Evolutionary conservation across 129 eudicot species (phyloP).

Genomic region (Logfia minima): DNA sequence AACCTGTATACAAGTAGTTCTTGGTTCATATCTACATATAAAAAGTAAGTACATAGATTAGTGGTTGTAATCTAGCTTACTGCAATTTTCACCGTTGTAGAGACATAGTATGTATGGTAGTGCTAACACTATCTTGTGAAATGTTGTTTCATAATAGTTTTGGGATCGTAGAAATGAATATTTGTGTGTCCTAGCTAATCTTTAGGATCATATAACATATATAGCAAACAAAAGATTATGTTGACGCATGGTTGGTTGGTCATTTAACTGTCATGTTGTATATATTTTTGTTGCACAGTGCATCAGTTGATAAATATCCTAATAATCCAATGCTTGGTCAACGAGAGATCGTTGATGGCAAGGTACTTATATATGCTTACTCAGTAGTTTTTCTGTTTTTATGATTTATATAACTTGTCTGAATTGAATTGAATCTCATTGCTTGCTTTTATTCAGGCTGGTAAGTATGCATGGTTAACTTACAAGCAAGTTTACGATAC

Average conservation of each 20-base stretch:
- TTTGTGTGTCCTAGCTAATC: too few relatives aligned
- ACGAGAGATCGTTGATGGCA: slow-evolving; percentile 61
- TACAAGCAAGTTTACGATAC: slow-evolving; percentile 51
- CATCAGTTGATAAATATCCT: slow-evolving; percentile 70
- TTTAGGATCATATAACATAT: not conserved
- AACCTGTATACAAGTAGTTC: too few relatives aligned
- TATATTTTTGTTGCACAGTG: slow-evolving; percentile 34
- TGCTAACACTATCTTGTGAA: too few relatives aligned
- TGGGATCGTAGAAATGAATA: too few relatives aligned
- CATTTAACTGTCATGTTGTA: not conserved
- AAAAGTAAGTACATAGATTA: too few relatives aligned
- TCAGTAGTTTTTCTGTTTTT: not conserved
- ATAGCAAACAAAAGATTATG: not conserved
- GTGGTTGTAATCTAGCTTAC: too few relatives aligned
- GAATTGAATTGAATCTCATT: not conserved
- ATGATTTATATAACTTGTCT: not conserved
- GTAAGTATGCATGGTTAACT: slow-evolving; percentile 60
- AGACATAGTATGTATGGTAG: too few relatives aligned
- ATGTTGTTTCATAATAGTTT: too few relatives aligned
- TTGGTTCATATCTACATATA: too few relatives aligned
- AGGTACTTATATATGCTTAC: slow-evolving; percentile 40
- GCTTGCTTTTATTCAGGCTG: slow-evolving; percentile 46
- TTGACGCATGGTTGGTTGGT: not conserved
- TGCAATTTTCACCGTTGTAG: too few relatives aligned
- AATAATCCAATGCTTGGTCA: slow-evolving; percentile 80